Conservation (phyloP, 306 rosid genomes). For the Acacia acuminata region DNA sequence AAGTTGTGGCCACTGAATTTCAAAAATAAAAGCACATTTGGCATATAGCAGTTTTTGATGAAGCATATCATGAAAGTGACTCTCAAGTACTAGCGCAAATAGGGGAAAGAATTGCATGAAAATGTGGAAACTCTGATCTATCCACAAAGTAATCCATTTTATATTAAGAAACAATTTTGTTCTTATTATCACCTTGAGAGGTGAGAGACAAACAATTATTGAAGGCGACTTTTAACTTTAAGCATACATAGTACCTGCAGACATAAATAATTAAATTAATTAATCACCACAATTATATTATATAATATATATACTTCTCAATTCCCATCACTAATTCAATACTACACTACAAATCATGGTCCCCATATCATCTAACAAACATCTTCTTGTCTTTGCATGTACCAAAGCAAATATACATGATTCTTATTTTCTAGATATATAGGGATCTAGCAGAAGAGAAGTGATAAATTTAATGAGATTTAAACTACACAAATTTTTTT, state of each 20-base stretch:
- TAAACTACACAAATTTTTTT: too few species aligned
- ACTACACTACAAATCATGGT: neutral
- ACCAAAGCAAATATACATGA: neutral
- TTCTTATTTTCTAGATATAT: neutral
- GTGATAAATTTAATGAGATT: too few species aligned
- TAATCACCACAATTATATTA: neutral
- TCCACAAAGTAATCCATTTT: neutral
- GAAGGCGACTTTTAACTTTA: neutral
- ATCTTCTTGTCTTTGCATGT: neutral
- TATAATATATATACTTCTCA: neutral
- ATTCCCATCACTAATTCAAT: neutral
- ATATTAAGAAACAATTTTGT: neutral
- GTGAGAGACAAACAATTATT: constrained; percentile 7
- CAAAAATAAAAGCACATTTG: constrained; percentile 12
- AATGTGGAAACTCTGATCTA: neutral
- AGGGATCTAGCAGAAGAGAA: too few species aligned
- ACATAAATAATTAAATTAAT: neutral
- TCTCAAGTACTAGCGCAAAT: constrained; percentile 5
- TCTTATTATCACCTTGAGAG: neutral
- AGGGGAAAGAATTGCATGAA: neutral
- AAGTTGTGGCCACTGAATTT: neutral
- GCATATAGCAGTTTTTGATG: constrained; percentile 6
- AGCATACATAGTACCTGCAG: constrained; percentile 11
- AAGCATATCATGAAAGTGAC: constrained; percentile 29
- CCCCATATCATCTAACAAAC: neutral